These are phyloP conservation scores for Haplosporangium gracile DNA, from an alignment of 192 early-diverging fungal genomes.

Conservation along the genomic window DNA sequence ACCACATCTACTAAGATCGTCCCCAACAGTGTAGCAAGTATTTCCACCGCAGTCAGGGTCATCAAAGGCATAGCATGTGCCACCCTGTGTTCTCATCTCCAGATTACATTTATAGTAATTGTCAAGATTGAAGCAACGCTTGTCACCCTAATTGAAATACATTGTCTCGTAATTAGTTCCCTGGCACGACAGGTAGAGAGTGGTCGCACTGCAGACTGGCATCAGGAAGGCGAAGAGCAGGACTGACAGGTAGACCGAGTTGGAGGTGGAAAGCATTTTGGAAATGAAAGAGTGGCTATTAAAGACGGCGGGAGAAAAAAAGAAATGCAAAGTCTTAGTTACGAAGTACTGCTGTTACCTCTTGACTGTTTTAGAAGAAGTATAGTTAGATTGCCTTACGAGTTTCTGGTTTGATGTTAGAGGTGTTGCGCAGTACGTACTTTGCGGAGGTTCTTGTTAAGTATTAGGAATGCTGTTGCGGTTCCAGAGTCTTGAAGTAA, in stretches of 20 bases:
- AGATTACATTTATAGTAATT: background rate
- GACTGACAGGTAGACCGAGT: background rate
- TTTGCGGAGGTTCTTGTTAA: background rate
- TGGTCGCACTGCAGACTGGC: background rate
- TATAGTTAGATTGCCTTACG: background rate
- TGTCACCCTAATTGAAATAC: background rate
- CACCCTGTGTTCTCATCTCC: background rate
- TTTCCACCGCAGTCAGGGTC: background rate
- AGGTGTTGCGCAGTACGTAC: background rate
- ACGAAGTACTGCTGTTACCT: background rate
- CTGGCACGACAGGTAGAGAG: background rate
- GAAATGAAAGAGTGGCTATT: background rate
- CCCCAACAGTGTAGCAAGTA: background rate
- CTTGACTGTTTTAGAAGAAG: background rate
- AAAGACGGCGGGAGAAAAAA: background rate
- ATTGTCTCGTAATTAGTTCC: background rate
- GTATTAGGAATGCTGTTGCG: too few species aligned
- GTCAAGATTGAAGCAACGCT: background rate
- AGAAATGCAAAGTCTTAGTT: background rate
- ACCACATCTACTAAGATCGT: background rate
- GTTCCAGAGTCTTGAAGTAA: background rate
- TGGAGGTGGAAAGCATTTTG: slow-evolving; percentile 5
- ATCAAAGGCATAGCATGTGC: background rate
- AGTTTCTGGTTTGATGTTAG: background rate
- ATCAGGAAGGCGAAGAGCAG: background rate